Conservation (phyloP, 2,329 filamentous ascomycete genomes). For the Colletotrichum sp. region DNA sequence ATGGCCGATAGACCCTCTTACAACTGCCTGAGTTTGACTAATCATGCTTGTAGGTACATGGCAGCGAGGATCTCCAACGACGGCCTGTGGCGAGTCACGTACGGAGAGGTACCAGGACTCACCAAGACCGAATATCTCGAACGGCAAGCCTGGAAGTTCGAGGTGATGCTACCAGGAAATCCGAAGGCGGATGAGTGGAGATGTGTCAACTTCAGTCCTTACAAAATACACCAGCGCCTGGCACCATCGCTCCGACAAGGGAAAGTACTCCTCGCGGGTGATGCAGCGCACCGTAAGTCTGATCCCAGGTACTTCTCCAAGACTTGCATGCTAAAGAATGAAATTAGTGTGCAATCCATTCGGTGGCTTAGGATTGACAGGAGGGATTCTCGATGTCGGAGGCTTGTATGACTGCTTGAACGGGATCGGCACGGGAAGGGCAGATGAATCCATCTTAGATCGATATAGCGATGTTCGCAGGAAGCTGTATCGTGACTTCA, state of each 20-base stretch:
- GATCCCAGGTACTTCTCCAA: neutral
- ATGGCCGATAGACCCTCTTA: neutral
- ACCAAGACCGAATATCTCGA: neutral
- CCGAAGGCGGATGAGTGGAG: neutral
- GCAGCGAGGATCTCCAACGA: neutral
- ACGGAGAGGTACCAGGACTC: neutral
- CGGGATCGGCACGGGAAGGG: neutral
- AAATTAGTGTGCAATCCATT: neutral
- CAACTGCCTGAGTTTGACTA: neutral
- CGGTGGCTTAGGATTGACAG: neutral
- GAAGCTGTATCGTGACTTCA: neutral
- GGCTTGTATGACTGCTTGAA: neutral
- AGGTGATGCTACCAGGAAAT: neutral
- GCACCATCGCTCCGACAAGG: neutral
- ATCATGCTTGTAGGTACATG: neutral
- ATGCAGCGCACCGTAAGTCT: neutral
- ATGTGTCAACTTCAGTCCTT: neutral
- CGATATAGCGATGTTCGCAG: neutral
- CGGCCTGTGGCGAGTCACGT: neutral
- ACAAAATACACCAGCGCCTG: neutral
- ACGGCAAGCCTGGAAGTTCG: neutral
- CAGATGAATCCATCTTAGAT: neutral
- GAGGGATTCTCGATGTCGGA: neutral
- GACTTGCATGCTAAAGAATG: neutral
- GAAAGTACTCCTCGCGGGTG: neutral